A percentile compares a stretch with the other conserved stretches of the same genome.
Conservation (phyloP, 2,329 filamentous ascomycete genomes). For the Xylaria sp. region DNA sequence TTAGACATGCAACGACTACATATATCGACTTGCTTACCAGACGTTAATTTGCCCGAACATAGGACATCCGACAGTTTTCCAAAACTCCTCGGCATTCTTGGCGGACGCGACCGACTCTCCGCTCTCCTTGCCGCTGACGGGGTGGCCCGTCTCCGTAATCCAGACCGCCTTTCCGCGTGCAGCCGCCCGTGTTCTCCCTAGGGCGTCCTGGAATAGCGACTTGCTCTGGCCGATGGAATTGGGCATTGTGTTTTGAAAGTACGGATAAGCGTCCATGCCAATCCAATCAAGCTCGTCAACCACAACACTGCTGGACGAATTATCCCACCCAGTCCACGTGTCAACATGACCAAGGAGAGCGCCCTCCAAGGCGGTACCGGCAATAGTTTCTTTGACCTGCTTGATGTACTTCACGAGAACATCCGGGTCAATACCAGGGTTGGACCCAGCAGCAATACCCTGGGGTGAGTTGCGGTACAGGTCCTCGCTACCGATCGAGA, state of each 20-base stretch:
- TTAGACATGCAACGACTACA: background rate
- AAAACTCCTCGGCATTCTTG: slow-evolving; percentile 81
- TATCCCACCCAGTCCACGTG: slow-evolving; percentile 85
- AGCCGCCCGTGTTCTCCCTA: slow-evolving; percentile 66
- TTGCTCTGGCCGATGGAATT: slow-evolving; percentile 74
- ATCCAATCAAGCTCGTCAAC: slow-evolving; percentile 79
- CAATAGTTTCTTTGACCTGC: slow-evolving; percentile 71
- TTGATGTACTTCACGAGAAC: slow-evolving; percentile 75
- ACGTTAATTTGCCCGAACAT: slow-evolving; percentile 71
- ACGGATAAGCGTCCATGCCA: slow-evolving; percentile 86
- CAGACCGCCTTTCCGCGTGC: slow-evolving; percentile 77
- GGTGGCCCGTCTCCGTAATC: slow-evolving; percentile 92
- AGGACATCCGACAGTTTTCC: slow-evolving; percentile 80
- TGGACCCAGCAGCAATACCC: slow-evolving; percentile 70
- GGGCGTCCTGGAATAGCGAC: slow-evolving; percentile 73
- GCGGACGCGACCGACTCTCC: slow-evolving; percentile 70
- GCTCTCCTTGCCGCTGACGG: slow-evolving; percentile 72
- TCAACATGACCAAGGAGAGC: slow-evolving; percentile 84
- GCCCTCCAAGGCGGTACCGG: slow-evolving; percentile 66
- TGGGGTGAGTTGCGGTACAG: slow-evolving; percentile 81
- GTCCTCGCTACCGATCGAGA: slow-evolving; percentile 88
- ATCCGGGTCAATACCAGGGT: slow-evolving; percentile 70
- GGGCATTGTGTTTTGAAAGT: slow-evolving; percentile 76
- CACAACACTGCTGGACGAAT: slow-evolving; percentile 75
- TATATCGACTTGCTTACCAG: slow-evolving; percentile 60